Percentiles rank a stretch among this genome's conserved stretches.
Conservation (phyloP, 352 stramenopile genomes). For the Pythium monospermum region DNA sequence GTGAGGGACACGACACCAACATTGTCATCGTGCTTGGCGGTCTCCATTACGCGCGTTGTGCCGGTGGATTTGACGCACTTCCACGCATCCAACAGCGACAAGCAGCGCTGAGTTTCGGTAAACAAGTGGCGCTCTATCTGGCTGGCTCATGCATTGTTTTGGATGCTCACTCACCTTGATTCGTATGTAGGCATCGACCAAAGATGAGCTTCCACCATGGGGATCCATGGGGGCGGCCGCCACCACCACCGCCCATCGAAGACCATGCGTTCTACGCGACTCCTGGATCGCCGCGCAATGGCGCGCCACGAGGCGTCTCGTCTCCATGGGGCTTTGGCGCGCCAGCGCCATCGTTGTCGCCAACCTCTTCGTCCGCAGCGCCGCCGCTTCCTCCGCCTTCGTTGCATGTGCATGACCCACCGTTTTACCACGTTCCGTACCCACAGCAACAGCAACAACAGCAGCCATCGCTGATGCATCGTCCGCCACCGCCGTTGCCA, state of each 20-base stretch:
- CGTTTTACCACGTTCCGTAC: slow-evolving; percentile 8
- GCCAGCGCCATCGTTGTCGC: neutral
- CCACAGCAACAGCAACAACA: neutral
- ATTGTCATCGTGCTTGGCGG: neutral
- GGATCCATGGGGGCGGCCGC: slow-evolving; percentile 14
- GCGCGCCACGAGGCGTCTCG: neutral
- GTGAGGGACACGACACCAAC: too few relatives aligned
- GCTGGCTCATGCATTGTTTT: too few relatives aligned
- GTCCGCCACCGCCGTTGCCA: too few relatives aligned
- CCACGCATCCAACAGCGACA: neutral
- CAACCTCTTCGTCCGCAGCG: slow-evolving; percentile 4
- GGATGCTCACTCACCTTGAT: too few relatives aligned
- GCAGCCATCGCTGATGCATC: slow-evolving; percentile 1
- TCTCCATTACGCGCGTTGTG: neutral
- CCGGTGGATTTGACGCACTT: neutral
- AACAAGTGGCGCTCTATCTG: slow-evolving; percentile 2
- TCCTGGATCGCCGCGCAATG: neutral
- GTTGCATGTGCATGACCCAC: slow-evolving; percentile 1
- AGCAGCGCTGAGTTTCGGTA: slow-evolving; percentile 4
- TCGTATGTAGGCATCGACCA: neutral
- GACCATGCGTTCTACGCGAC: slow-evolving; percentile 9
- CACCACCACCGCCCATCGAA: slow-evolving; percentile 11
- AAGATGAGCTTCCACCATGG: slow-evolving; percentile 20
- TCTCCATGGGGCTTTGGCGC: slow-evolving; percentile 17
- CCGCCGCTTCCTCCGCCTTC: slow-evolving; percentile 12